Percentiles rank a stretch among this genome's conserved stretches.
Evolutionary conservation across 1,284 basidiomycete species (phyloP).

Genomic region (Ustilago esculenta): DNA sequence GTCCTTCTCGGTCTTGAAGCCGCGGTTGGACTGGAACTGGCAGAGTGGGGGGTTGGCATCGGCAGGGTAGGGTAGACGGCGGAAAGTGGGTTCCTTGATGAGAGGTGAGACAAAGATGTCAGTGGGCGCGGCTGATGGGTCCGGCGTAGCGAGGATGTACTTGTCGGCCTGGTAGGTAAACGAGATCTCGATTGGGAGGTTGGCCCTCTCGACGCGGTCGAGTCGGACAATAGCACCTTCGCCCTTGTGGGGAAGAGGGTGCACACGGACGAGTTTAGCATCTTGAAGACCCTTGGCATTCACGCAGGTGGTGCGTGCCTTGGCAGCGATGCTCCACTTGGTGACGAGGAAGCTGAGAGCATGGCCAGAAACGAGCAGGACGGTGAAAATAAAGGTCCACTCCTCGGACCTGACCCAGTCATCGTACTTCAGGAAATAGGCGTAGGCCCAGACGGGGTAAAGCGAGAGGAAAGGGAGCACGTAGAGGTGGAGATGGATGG

Average conservation of each 20-base stretch:
- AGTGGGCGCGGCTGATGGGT: slow-evolving; percentile 56
- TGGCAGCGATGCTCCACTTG: slow-evolving; percentile 84
- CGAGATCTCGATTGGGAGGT: slow-evolving; percentile 73
- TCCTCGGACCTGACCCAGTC: slow-evolving; percentile 71
- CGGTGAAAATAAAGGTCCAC: slow-evolving; percentile 86
- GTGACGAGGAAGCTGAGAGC: slow-evolving; percentile 92
- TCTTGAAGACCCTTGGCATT: slow-evolving; percentile 70
- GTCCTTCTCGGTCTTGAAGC: slow-evolving; percentile 67
- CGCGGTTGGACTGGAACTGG: slow-evolving; percentile 74
- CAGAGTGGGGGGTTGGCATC: slow-evolving; percentile 78
- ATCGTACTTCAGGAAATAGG: slow-evolving; percentile 88
- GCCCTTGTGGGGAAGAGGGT: slow-evolving; percentile 86
- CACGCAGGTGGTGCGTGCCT: slow-evolving; percentile 78
- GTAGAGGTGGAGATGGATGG: slow-evolving; percentile 82
- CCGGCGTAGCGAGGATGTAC: slow-evolving; percentile 76
- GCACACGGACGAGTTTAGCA: slow-evolving; percentile 83
- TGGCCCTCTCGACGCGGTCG: slow-evolving; percentile 69
- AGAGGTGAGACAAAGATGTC: slow-evolving; percentile 58
- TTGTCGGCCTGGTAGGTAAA: slow-evolving; percentile 97
- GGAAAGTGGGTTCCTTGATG: slow-evolving; percentile 75
- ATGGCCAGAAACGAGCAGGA: slow-evolving; percentile 84
- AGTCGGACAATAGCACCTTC: slow-evolving; percentile 88
- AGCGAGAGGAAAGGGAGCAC: slow-evolving; percentile 81
- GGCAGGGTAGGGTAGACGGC: slow-evolving; percentile 87
- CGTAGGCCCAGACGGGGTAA: slow-evolving; percentile 90